phyloP scores from a whole-genome alignment of 1,284 basidiomycete species.

The Rhodotorula sp. region DNA sequence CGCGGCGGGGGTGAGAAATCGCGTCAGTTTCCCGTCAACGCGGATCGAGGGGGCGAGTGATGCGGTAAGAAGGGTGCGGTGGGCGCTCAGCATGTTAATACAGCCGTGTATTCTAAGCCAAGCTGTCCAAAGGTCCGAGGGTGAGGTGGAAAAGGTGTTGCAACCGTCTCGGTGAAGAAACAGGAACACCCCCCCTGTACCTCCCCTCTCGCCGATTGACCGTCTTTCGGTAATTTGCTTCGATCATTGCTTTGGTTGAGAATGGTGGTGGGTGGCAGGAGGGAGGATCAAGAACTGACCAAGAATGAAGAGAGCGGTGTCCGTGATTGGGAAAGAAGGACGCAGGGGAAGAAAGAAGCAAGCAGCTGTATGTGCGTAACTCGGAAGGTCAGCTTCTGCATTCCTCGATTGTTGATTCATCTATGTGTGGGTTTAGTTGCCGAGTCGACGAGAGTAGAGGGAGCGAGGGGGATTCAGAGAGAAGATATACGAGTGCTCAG shows the following conservation, averaged over 20 bases:
- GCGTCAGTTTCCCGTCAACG: not conserved
- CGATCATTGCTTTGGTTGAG: conserved; percentile 6
- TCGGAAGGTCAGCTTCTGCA: no score
- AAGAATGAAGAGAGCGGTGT: not conserved
- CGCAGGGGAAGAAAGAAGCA: not conserved
- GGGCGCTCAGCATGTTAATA: conserved; percentile 5
- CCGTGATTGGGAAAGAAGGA: not conserved
- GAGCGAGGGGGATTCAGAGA: not conserved
- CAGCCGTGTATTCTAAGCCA: conserved; percentile 10
- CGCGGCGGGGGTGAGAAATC: no score
- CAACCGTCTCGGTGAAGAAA: not conserved
- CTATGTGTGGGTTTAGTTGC: no score
- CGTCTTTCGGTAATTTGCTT: conserved; percentile 11
- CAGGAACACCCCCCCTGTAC: not conserved
- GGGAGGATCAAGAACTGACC: not conserved
- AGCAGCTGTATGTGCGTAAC: not conserved
- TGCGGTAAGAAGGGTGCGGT: no score
- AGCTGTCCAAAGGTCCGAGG: not conserved
- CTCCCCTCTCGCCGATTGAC: not conserved
- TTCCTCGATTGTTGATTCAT: no score
- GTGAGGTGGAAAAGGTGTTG: not conserved
- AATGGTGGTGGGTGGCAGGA: no score
- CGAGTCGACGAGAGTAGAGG: no score
- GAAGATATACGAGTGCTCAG: conserved; percentile 18
- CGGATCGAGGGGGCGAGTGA: not conserved